Percentiles rank a stretch among this genome's conserved stretches.
phyloP scores from a whole-genome alignment of 116 monocot species.

The Cymodocea nodosa region DNA sequence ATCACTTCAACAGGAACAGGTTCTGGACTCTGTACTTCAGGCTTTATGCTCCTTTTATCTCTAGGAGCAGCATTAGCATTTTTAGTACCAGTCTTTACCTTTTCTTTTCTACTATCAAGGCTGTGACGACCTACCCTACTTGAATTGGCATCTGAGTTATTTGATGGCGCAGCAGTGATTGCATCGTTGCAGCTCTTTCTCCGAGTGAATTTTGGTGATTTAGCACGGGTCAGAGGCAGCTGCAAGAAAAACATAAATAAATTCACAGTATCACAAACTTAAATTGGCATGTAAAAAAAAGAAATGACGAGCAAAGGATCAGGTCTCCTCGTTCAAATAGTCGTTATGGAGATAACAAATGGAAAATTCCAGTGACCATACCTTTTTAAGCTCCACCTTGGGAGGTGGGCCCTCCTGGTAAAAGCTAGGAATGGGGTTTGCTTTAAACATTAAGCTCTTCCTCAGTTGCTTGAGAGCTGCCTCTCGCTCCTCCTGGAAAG shows the following conservation, averaged over 20 bases:
- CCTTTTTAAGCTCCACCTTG: constrained; percentile 89
- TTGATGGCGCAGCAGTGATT: constrained; percentile 2
- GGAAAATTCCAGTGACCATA: constrained; percentile 6
- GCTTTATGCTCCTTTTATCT: neutral
- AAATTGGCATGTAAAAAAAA: neutral
- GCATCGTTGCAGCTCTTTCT: constrained; percentile 49
- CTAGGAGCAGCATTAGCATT: neutral
- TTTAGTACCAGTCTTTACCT: neutral
- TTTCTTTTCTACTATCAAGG: constrained; percentile 28
- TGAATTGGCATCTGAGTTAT: neutral
- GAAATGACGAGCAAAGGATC: neutral
- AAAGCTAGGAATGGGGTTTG: constrained; percentile 89
- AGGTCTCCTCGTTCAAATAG: neutral
- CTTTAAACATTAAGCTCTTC: constrained; percentile 64
- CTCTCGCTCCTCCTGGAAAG: constrained; percentile 71
- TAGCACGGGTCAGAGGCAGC: constrained; percentile 54
- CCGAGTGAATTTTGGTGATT: constrained; percentile 50
- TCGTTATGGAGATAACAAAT: neutral
- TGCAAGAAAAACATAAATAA: constrained; percentile 5
- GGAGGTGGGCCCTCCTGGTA: constrained; percentile 78
- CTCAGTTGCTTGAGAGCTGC: constrained; percentile 67
- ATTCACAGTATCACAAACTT: neutral
- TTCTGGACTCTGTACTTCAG: neutral
- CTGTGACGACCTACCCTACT: constrained; percentile 21
- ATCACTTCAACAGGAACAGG: neutral